A percentile compares a stretch with the other conserved stretches of the same genome.
Evolutionary conservation across 768 basidiomycete genomes (phyloP).

Genomic region (Tulasnella sp.): DNA sequence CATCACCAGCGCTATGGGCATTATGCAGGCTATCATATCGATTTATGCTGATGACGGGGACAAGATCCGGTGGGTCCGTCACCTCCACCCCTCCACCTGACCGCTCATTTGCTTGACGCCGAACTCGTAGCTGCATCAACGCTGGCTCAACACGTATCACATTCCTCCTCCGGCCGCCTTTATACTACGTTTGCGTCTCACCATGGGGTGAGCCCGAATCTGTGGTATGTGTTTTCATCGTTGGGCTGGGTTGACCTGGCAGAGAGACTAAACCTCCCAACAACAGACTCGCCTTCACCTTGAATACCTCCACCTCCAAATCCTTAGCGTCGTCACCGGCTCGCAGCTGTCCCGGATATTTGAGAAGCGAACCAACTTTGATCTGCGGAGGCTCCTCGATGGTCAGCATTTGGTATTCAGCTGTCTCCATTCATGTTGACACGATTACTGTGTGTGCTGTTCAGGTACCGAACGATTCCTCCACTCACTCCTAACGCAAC

Average conservation of each 20-base stretch:
- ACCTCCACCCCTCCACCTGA: not conserved
- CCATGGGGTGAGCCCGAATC: slow-evolving; percentile 96
- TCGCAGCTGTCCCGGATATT: slow-evolving; percentile 83
- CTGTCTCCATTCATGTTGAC: not conserved
- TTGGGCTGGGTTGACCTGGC: not conserved
- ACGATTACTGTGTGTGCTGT: not conserved
- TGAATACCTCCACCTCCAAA: slow-evolving; percentile 92
- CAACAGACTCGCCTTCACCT: slow-evolving; percentile 84
- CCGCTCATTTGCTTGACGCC: slow-evolving; percentile 38
- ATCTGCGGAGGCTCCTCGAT: slow-evolving; percentile 69
- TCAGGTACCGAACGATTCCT: slow-evolving; percentile 81
- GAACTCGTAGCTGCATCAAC: slow-evolving; percentile 61
- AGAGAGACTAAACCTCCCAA: slow-evolving; percentile 37
- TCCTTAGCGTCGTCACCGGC: slow-evolving; percentile 83
- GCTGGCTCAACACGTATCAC: slow-evolving; percentile 78
- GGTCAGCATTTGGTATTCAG: slow-evolving; percentile 41
- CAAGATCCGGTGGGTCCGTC: slow-evolving; percentile 43
- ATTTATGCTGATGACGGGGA: slow-evolving; percentile 93
- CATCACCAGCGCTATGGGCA: slow-evolving; percentile 75
- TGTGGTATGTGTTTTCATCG: slow-evolving; percentile 56
- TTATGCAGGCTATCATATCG: slow-evolving; percentile 93
- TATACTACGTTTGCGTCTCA: slow-evolving; percentile 89
- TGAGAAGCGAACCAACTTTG: slow-evolving; percentile 86
- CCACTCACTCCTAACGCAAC: slow-evolving; percentile 60
- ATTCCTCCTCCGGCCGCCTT: slow-evolving; percentile 78